These are phyloP conservation scores for Fusarium concolor DNA, from an alignment of 2,329 filamentous ascomycete genomes.

Conservation along the genomic window DNA sequence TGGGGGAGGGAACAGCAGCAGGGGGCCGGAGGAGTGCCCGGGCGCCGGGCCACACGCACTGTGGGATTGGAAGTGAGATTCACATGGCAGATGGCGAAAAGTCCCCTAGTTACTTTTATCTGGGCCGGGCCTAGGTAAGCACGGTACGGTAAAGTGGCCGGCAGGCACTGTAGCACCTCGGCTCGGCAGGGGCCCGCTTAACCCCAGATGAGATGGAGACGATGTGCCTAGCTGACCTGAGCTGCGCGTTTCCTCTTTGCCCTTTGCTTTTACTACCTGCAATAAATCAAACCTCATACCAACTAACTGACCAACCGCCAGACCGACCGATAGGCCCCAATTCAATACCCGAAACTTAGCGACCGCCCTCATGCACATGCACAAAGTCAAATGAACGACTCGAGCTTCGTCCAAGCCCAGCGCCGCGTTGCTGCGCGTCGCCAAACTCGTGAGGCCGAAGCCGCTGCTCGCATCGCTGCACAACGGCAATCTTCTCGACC, in stretches of 20 bases:
- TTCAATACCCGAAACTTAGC: background rate
- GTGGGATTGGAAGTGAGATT: background rate
- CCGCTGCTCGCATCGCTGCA: slow-evolving; percentile 65
- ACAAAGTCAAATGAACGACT: slow-evolving; percentile 58
- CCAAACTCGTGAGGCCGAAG: slow-evolving; percentile 76
- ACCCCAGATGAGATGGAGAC: slow-evolving; percentile 28
- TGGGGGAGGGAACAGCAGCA: too few relatives aligned
- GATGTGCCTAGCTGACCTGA: slow-evolving; percentile 11
- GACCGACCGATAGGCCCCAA: background rate
- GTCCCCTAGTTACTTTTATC: background rate
- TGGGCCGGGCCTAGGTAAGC: background rate
- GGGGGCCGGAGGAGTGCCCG: too few relatives aligned
- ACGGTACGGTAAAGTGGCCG: background rate
- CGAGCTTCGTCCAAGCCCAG: slow-evolving; percentile 89
- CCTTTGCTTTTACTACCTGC: slow-evolving; percentile 17
- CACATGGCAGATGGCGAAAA: background rate
- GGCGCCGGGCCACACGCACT: background rate
- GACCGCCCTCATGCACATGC: slow-evolving; percentile 51
- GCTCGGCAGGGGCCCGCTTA: slow-evolving; percentile 42
- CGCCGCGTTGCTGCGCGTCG: slow-evolving; percentile 86
- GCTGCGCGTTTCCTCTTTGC: slow-evolving; percentile 28
- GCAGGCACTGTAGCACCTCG: slow-evolving; percentile 37
- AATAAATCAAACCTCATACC: slow-evolving; percentile 15
- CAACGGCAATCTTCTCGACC: slow-evolving; percentile 65
- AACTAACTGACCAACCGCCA: slow-evolving; percentile 2